Conservation (phyloP, 371 early-diverging fungal genomes). For the Actinomucor elegans region DNA sequence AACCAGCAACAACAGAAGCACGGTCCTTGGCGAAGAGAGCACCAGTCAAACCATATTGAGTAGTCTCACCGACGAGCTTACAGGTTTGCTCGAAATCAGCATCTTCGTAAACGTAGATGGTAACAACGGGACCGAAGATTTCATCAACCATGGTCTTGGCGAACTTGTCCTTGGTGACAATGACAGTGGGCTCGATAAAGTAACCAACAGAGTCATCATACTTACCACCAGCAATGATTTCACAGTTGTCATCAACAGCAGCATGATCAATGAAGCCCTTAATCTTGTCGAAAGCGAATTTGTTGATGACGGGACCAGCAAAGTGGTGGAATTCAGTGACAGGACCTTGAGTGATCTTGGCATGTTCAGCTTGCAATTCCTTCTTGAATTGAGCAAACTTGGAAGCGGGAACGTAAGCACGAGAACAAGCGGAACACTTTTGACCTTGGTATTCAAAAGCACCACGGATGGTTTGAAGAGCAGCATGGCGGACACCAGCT, state of each 20-base stretch:
- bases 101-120: constrained; percentile 89
- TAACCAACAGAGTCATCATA: constrained; percentile 87
- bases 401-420: constrained; percentile 87
- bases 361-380: constrained; percentile 62
- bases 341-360: constrained; percentile 83
- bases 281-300: constrained; percentile 92
- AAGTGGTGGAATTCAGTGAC: constrained; percentile 84
- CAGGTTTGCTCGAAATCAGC: constrained; percentile 75
- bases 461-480: constrained; percentile 84
- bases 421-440: constrained; percentile 96
- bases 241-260: constrained; percentile 57
- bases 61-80: constrained; percentile 78
- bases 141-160: constrained; percentile 91
- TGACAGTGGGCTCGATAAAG: constrained; percentile 91
- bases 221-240: constrained; percentile 83
- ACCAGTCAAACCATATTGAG: constrained; percentile 90
- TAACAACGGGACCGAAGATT: constrained; percentile 98
- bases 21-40: constrained; percentile 90
- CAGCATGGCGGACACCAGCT: constrained; percentile 65
- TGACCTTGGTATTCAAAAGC: constrained; percentile 97
- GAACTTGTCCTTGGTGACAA: constrained; percentile 84
- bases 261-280: constrained; percentile 85
- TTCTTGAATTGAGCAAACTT: constrained; percentile 77
- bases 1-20: constrained; percentile 69
- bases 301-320: constrained; percentile 82